Evolutionary conservation across 108 stramenopile species (phyloP), one percentile per base, ranked within the genome.

Genomic region (Nannochloropsis granulata): DNA sequence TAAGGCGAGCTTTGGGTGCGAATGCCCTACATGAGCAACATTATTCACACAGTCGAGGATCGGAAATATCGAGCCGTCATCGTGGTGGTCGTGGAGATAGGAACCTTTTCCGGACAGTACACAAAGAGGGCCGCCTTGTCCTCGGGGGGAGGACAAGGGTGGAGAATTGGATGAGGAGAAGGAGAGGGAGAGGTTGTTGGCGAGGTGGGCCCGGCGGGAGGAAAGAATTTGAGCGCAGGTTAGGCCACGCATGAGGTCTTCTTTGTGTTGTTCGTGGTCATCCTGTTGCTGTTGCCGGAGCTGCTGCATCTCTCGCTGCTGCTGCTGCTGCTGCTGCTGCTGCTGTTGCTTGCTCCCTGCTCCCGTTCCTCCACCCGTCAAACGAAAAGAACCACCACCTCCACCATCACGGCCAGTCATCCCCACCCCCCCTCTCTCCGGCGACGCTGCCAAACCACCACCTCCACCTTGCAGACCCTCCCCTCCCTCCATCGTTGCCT

Each of bases 21-120:
- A 79, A 84, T 96, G 95, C 0, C 97, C 97, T 13, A 92, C 90
- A 82, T 95, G 94, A 46, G 93, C 92, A 9, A 96, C 96, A 92
- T 98, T 96, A 90, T 96, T 97, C 25, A 94, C 90, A 0, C 94
- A 95, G 84, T 97, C 96, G 82, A 97, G 91, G 85, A 93, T 95
- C 23, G 82, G 45, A 23, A 43, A 83, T 3, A 93, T 1, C 21
- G 56, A n/a, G n/a, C 56, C 56, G n/a, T 71, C 2, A n/a, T 71
- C 94, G 25, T n/a, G 21, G 46, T 79, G 46, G 78, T 83, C 83
- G 12, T 43, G 21, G 16, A 83, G 78, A 24, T 42, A 42, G 14
- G 78, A 1, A 23, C 83, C 83, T 8, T 7, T 11, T 23, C 85
- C 85, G n/a, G 21, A n/a, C n/a, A 71, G n/a, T n/a, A 71, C 56